Conservation (phyloP, 2,329 filamentous ascomycete genomes). For the Macrophomina phaseolina region DNA sequence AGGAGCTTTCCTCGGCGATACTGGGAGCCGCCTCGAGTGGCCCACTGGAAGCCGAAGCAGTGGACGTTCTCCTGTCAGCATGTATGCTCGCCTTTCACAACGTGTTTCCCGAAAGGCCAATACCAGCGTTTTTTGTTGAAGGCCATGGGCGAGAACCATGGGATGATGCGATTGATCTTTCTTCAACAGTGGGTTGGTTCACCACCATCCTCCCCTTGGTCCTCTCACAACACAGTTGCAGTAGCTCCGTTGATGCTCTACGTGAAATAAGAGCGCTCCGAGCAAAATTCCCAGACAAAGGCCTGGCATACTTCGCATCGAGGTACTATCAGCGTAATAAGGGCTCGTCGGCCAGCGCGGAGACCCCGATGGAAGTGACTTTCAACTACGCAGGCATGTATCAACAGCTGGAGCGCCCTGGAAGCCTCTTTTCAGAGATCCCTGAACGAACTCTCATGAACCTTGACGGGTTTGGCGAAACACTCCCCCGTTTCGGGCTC, state of each 20-base stretch:
- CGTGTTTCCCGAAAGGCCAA: constrained; percentile 3
- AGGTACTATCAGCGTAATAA: neutral
- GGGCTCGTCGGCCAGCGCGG: neutral
- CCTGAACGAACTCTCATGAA: constrained; percentile 1
- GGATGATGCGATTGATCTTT: constrained; percentile 33
- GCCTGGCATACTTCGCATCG: constrained; percentile 12
- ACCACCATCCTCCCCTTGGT: constrained; percentile 8
- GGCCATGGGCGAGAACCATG: constrained; percentile 36
- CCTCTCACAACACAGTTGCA: neutral
- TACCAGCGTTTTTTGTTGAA: constrained; percentile 30
- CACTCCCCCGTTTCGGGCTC: constrained; percentile 52
- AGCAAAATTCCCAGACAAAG: constrained; percentile 13
- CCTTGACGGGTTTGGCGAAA: constrained; percentile 3
- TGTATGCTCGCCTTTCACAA: constrained; percentile 9
- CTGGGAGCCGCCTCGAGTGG: neutral
- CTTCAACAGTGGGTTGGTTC: constrained; percentile 36
- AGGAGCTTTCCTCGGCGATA: constrained; percentile 38
- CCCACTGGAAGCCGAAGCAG: neutral
- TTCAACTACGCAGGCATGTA: constrained; percentile 62
- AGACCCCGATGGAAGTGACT: constrained; percentile 60
- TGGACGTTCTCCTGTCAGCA: constrained; percentile 17
- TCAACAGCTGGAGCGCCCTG: constrained; percentile 52
- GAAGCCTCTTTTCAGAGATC: constrained; percentile 15
- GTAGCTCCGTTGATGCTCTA: neutral
- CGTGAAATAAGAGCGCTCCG: neutral